A percentile compares a stretch with the other conserved stretches of the same genome.
phyloP scores from a whole-genome alignment of 108 stramenopile species.

The Epithemia pelagica region DNA sequence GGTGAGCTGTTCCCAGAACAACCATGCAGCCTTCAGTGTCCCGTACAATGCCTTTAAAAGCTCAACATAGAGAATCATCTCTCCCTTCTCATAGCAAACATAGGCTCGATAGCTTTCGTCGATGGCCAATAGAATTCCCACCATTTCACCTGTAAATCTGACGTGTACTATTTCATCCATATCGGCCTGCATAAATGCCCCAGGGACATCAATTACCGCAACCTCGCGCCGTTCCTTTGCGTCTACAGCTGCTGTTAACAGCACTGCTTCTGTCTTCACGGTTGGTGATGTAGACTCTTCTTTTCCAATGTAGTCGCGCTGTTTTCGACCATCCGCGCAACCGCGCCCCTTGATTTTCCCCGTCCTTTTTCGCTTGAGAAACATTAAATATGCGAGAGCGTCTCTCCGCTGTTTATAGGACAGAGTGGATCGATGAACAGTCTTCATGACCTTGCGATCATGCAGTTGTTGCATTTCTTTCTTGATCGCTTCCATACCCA shows the following conservation, averaged over 20 bases:
- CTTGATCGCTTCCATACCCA: constrained; percentile 16
- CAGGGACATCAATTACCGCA: constrained; percentile 35
- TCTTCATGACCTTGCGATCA: constrained; percentile 11
- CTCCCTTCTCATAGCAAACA: constrained; percentile 17
- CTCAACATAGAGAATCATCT: constrained; percentile 18
- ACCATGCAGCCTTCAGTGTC: constrained; percentile 17
- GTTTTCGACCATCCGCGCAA: constrained; percentile 32
- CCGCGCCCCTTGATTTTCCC: constrained; percentile 17
- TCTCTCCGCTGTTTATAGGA: constrained; percentile 4
- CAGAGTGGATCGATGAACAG: constrained; percentile 2
- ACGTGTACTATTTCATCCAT: constrained; percentile 16
- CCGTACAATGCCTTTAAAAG: constrained; percentile 32
- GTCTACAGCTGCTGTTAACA: constrained; percentile 23
- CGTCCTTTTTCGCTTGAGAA: constrained; percentile 15
- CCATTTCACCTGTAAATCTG: constrained; percentile 17
- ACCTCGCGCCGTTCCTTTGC: constrained; percentile 32
- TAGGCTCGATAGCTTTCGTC: constrained; percentile 16
- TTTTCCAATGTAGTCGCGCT: constrained; percentile 19
- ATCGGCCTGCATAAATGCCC: constrained; percentile 41
- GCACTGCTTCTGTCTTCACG: constrained; percentile 19
- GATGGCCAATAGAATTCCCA: constrained; percentile 16
- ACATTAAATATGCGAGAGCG: constrained; percentile 10
- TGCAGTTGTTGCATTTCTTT: constrained; percentile 42
- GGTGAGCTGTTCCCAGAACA: constrained; percentile 19
- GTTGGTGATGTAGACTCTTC: constrained; percentile 39